Evolutionary conservation across 1,284 basidiomycete genomes (phyloP).

Genomic region (Rhodotorula mucilaginosa): DNA sequence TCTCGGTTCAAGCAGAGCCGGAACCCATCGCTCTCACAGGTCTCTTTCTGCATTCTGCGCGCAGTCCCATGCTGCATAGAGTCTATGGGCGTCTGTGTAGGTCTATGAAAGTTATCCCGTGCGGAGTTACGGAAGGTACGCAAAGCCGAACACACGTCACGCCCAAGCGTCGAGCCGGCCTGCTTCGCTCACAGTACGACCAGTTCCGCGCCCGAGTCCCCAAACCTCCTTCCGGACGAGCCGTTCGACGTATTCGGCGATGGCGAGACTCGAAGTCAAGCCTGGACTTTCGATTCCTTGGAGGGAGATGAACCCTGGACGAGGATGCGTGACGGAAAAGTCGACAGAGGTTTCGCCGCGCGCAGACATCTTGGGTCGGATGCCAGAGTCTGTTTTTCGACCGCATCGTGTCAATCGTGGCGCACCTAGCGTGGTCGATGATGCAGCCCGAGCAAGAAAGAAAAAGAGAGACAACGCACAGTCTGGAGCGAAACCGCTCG

Average conservation of each 20-base stretch:
- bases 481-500: constrained; percentile 72
- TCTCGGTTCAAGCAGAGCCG: no score
- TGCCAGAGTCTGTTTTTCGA: constrained; percentile 62
- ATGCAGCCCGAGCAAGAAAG: background rate
- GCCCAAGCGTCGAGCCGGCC: constrained; percentile 42
- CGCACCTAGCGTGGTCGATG: no score
- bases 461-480: constrained; percentile 50
- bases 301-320: constrained; percentile 65
- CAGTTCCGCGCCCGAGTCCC: constrained; percentile 60
- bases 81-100: no score
- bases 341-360: constrained; percentile 78
- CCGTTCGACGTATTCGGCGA: constrained; percentile 53
- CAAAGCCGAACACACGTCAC: background rate
- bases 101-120: no score
- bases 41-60: no score
- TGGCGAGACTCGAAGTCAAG: constrained; percentile 55
- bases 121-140: no score
- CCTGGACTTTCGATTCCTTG: constrained; percentile 58
- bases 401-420: no score
- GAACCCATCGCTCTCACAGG: no score
- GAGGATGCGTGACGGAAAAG: constrained; percentile 58
- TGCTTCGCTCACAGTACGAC: constrained; percentile 29
- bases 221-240: constrained; percentile 51
- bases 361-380: constrained; percentile 81
- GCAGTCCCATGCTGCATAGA: no score